A percentile compares a stretch with the other conserved stretches of the same genome.
Conservation (phyloP, 2,329 filamentous ascomycete species). For the Neoscytalidium dimidiatum region DNA sequence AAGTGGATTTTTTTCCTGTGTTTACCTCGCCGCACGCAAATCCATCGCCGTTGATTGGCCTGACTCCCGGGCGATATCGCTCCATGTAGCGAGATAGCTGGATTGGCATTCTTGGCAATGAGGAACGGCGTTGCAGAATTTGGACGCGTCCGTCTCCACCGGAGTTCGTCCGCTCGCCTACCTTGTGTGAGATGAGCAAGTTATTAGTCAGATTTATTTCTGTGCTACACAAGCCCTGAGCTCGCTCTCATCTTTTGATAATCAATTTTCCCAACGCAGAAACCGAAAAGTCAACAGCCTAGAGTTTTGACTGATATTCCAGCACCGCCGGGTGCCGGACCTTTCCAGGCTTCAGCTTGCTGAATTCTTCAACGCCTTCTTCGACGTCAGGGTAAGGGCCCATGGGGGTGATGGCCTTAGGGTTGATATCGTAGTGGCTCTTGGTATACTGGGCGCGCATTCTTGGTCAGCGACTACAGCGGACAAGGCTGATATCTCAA, state of each 20-base stretch:
- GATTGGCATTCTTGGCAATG: slow-evolving; percentile 7
- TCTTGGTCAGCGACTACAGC: background rate
- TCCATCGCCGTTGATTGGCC: background rate
- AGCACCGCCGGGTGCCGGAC: slow-evolving; percentile 45
- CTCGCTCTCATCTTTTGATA: background rate
- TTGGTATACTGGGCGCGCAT: slow-evolving; percentile 53
- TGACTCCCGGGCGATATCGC: background rate
- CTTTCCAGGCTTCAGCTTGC: slow-evolving; percentile 49
- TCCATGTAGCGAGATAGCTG: background rate
- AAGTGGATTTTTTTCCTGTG: background rate
- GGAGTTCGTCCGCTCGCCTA: background rate
- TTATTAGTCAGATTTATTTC: background rate
- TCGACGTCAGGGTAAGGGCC: slow-evolving; percentile 63
- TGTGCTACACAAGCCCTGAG: background rate
- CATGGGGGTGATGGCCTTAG: slow-evolving; percentile 62
- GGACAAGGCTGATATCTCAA: background rate
- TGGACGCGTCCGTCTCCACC: background rate
- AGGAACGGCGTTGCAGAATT: background rate
- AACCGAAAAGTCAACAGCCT: background rate
- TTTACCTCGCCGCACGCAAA: background rate
- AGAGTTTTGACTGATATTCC: slow-evolving; percentile 25
- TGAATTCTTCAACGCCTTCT: slow-evolving; percentile 53
- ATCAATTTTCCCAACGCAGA: background rate
- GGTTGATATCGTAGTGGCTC: slow-evolving; percentile 61
- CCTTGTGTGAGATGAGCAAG: background rate